Evolutionary conservation across 345 rosid genomes (phyloP), one percentile per base, ranked within the genome.

Genomic region (Eucalyptus polyanthemos): DNA sequence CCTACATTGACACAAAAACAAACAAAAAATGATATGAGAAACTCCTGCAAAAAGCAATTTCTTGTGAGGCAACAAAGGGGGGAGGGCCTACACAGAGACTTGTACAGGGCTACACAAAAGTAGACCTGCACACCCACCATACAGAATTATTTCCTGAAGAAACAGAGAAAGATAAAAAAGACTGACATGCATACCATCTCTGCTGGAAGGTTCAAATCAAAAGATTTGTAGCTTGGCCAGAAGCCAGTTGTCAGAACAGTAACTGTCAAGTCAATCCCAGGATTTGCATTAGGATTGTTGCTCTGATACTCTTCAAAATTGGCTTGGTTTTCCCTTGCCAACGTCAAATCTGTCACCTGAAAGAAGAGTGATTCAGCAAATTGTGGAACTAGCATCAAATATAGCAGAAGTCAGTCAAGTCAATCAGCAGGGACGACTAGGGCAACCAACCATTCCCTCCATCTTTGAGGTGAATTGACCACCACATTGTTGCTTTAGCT

Each of bases 381-480:
- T n/a, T 51, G 72, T 62, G 34, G 72, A 60, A 24, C 69, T 65
- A 87, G 29, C 88, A 83, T 87, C 51, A 58, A 50, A 87, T 80
- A 50, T 50, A 86, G 29, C 21, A 3, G 11, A 62, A 45, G 86
- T 76, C 56, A 85, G 45, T 76, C 80, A 89, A 85, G 51, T 76
- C 80, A 89, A 87, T 87, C 87, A 53, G 53, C 51, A 85, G 27
- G 51, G 37, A 80, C 56, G 14, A 87, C 49, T 27, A 86, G 58
- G 50, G 51, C 80, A 88, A 89, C 96, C 91, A 44, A 96, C 97
- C 98, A 96, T 96, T 87, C 97, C 95, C 91, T 96, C 98, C 96
- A 96, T 96, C 93, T 95, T 94, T 87, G 97, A 96, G 87, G 98
- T 96, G 91, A 94, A 95, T 90, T 94, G 98, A 45, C 96, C 96